Evolutionary conservation across 192 early-diverging fungal species (phyloP), one percentile per base, ranked within the genome.

Genomic region (Chytriomyces sp.): DNA sequence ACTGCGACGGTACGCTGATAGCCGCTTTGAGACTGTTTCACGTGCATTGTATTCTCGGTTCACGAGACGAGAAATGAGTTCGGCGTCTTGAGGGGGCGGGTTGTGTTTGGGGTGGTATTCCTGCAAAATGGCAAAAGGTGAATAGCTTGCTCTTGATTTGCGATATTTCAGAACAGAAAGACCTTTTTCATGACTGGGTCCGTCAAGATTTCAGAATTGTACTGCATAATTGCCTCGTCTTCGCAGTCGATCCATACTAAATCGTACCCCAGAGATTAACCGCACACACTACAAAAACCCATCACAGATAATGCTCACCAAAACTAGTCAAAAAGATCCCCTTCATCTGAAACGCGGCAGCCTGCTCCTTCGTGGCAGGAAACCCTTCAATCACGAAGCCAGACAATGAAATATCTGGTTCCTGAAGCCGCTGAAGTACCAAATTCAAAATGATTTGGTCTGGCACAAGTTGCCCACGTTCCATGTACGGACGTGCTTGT

Each of bases 361-460:
- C 88, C 72, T 89, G 88, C 24, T 85, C 82, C 65, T 82, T 84
- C 5, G 85, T 89, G 11, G 82, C 64, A 0, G 88, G 88, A 61
- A 84, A 86, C 11, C 88, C 88, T 67, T 89, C 84, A 13, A 87
- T 73, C 7, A 89, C 77, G 68, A 76, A 87, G 0, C 86, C 86
- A 16, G 73, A 53, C 50, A 61, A 57, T 3, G 66, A 61, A 5
- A 87, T 82, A 57, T 89, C 88, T 20, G 77, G 74, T 43, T 89
- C 84, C 61, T 82, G 77, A 13, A 87, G 79, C 16, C 84, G 64
- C 46, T 79, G 67, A 47, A 80, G 57, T 16, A 89, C 77, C n/a
- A 89, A 65, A 28, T 80, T 82, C 45, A 80, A 69, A 75, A 89
- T 83, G 28, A 89, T 77, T n/a, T 77, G 70, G 64, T 89, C 88